Base-by-base conservation (phyloP, 352 stramenopile species). In the Globisporangium paroecandrum region DNA sequence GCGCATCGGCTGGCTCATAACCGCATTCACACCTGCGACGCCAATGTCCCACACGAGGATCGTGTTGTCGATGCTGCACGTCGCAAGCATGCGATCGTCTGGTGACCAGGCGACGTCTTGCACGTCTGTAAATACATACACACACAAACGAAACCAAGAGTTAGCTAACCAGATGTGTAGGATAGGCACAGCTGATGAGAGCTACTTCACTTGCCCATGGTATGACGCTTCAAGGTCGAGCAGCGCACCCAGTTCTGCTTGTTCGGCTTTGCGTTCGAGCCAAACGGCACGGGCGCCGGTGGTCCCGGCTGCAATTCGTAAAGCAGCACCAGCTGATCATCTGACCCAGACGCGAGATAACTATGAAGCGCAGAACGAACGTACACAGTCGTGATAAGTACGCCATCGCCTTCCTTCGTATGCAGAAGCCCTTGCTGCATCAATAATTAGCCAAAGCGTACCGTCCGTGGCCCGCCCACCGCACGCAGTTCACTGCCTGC, bases 41-140 rank as follows among this genome's bases (percentile, higher is more conserved):
- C 86, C 80, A 25, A 96, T 83, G 63, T 90, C 82, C 89, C 89
- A 96, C 62, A 96, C 91, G 55, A 92, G 76, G 66, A 96, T 94
- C 36, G 83, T 85, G 67, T 96, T 96, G 74, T 96, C 89, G 65
- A 96, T 94, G 64, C 86, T 94, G 74, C 89, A 96, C 2, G 86
- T 94, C n/a, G 89, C 89, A 20, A 96, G 70, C 72, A 95, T 92
- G 7, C 86, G 85, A 69, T 96, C 89, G 71, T 96, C 89, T 0
- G 89, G 89, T 2, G 89, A 96, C 89, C 89, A 96, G 24, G 89
- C 86, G 6, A 96, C 65, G 49, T 96, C 89, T 46, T 91, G 82
- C 56, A 96, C 89, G 67, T 95, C 87, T 95, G 56, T 46, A 32
- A 8, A 32, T 32, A 32, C 29, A 32, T 27, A 27, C 8, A 7